Base-by-base conservation (phyloP, 202 grass and related monocot species). In the Schoenoplectus triqueter region DNA sequence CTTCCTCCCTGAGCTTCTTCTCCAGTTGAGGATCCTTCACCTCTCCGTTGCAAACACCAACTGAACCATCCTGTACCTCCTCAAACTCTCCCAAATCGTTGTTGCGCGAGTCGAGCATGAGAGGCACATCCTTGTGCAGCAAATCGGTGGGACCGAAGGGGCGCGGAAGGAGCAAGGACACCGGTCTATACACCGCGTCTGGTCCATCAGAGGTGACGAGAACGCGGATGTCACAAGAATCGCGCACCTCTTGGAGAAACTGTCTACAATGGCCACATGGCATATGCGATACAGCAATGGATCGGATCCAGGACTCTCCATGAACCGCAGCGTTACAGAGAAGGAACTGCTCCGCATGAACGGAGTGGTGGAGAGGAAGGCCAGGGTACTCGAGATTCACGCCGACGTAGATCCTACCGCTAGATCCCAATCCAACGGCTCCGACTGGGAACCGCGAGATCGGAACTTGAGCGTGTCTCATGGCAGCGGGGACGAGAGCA, bases 251-350 rank as follows among this genome's bases (percentile, higher is more conserved):
- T 89, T 99, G 97, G 11, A 99, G 86, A 87, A 99, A 99, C 91
- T 99, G 97, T 72, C 97, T 87, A 90, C 97, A 99, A 90, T 99
- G 97, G 84, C 93, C 97, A 80, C 93, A 99, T 15, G 97, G 96
- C 88, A 96, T 90, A 82, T 92, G 87, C n/a, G 97, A 99, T 54
- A 99, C 97, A 52, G 97, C 97, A 85, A 99, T 71, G 92, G 87
- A 91, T 64, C 81, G 89, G 9, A 99, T 91, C 69, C 73, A 86
- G 31, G 69, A 0, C 86, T 99, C 96, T 40, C 93, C 93, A 39
- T 89, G 90, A 14, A 92, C 91, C 1, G 90, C 89, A 3, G 91
- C 91, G 91, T 99, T 99, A 42, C 90, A 89, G 68, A 99, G 78
- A 2, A 99, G 89, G 84, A 96, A 99, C 61, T 99, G 97, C 80